Evolutionary conservation across 106 monocot genomes (phyloP).

Genomic region (Platanthera guangdongensis): DNA sequence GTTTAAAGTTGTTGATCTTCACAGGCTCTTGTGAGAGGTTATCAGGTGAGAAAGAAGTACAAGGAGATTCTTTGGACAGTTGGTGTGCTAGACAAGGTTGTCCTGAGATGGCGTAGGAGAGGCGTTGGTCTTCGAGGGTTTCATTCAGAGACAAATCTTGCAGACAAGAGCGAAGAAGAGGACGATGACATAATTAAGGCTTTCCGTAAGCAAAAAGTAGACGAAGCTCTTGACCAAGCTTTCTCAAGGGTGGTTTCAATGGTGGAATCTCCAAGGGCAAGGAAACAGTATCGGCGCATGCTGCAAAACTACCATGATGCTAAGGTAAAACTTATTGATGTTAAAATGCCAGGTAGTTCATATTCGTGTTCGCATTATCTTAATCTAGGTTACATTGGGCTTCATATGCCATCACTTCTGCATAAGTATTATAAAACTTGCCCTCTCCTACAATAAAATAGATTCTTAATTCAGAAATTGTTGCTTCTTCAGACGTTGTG

Average conservation of each 20-base stretch:
- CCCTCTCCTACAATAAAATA: too few relatives aligned
- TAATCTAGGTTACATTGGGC: too few relatives aligned
- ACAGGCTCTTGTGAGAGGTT: conserved; percentile 88
- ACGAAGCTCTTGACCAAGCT: conserved; percentile 46
- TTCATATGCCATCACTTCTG: too few relatives aligned
- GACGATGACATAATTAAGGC: conserved; percentile 48
- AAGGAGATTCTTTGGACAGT: conserved; percentile 50
- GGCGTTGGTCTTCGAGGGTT: conserved; percentile 81
- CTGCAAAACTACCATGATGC: conserved; percentile 44
- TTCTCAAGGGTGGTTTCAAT: conserved; percentile 52
- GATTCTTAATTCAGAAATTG: too few relatives aligned
- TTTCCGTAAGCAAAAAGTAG: conserved; percentile 59
- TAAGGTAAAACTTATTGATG: conserved; percentile 27
- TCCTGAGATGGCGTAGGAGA: conserved; percentile 73
- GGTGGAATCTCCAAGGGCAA: conserved; percentile 41
- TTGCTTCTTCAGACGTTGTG: too few relatives aligned
- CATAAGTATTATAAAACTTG: too few relatives aligned
- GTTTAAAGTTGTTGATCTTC: background rate
- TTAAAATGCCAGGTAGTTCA: background rate
- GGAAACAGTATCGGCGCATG: conserved; percentile 68
- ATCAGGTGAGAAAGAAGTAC: conserved; percentile 76
- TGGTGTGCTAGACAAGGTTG: conserved; percentile 62
- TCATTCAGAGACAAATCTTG: conserved; percentile 16
- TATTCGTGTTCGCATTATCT: too few relatives aligned
- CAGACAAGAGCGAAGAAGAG: conserved; percentile 30